Percentiles rank a stretch among this genome's conserved stretches.
Conservation (phyloP, 805 yeast genomes). For the Wickerhamiella parazyma region DNA sequence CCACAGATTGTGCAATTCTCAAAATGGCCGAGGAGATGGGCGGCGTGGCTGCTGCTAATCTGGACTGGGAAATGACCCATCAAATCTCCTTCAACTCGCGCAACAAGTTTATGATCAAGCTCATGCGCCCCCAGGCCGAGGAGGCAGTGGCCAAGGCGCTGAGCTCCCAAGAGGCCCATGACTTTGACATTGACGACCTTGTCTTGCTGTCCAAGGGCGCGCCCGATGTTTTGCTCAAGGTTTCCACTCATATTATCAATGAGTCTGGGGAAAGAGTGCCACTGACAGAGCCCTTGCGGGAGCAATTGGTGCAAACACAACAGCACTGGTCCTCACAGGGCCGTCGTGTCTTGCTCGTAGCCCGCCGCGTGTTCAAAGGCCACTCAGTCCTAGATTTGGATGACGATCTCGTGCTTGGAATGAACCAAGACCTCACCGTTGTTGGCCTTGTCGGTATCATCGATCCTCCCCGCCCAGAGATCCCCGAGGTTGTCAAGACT, state of each 20-base stretch:
- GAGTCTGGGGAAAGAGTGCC: conserved; percentile 47
- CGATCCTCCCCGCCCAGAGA: conserved; percentile 88
- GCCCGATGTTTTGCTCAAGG: conserved; percentile 51
- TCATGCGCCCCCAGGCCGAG: not conserved
- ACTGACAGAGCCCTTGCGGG: conserved; percentile 22
- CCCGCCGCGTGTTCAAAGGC: not conserved
- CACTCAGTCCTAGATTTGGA: not conserved
- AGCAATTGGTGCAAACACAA: not conserved
- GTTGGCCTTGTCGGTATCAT: conserved; percentile 86
- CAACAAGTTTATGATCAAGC: conserved; percentile 26
- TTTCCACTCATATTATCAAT: conserved; percentile 46
- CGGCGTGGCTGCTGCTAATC: not conserved
- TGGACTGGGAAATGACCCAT: conserved; percentile 17
- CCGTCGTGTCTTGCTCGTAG: conserved; percentile 8
- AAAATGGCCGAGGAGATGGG: conserved; percentile 24
- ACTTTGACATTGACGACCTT: conserved; percentile 23
- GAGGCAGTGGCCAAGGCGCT: not conserved
- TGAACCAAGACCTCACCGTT: conserved; percentile 41
- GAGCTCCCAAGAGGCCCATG: not conserved
- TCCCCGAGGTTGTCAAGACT: conserved; percentile 53
- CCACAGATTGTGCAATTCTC: conserved; percentile 35
- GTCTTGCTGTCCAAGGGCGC: conserved; percentile 77
- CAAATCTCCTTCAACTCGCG: conserved; percentile 34
- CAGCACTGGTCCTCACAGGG: conserved; percentile 4
- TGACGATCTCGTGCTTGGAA: not conserved